Conservation (phyloP, 2,329 filamentous ascomycete genomes). For the Cytospora chrysosperma region DNA sequence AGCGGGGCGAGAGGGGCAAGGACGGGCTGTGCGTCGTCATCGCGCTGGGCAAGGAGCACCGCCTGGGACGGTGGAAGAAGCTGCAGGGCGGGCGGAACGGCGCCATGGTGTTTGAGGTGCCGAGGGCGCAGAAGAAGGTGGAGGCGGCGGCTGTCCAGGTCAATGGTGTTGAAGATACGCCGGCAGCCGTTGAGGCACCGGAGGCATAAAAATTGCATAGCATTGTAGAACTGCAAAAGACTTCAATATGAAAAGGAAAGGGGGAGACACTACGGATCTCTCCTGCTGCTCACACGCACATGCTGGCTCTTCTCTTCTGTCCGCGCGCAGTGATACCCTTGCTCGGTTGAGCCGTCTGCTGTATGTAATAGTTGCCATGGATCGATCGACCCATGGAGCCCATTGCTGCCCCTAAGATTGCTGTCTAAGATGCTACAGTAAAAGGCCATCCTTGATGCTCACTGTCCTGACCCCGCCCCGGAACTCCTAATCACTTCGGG, state of each 20-base stretch:
- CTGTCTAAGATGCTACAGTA: neutral
- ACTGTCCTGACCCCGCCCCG: neutral
- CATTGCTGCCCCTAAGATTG: neutral
- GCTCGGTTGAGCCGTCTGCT: neutral
- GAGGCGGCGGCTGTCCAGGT: constrained; percentile 16
- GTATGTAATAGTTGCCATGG: neutral
- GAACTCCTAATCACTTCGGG: neutral
- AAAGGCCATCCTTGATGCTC: neutral
- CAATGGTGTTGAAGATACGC: constrained; percentile 36
- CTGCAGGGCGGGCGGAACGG: constrained; percentile 69
- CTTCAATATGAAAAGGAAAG: neutral
- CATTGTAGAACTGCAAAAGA: neutral
- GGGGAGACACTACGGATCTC: constrained; percentile 1
- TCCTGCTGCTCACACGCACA: neutral
- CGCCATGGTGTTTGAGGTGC: constrained; percentile 83
- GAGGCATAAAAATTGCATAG: constrained; percentile 16
- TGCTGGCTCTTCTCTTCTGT: neutral
- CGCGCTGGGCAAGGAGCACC: constrained; percentile 83
- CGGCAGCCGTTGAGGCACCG: constrained; percentile 24
- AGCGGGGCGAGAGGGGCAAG: constrained; percentile 73
- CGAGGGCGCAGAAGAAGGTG: constrained; percentile 41
- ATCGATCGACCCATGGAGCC: neutral
- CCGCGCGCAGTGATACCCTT: neutral
- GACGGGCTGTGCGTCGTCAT: constrained; percentile 80
- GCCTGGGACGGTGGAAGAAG: constrained; percentile 79